Conservation (phyloP, 2,329 filamentous ascomycete genomes). For the Bisporella sp. region DNA sequence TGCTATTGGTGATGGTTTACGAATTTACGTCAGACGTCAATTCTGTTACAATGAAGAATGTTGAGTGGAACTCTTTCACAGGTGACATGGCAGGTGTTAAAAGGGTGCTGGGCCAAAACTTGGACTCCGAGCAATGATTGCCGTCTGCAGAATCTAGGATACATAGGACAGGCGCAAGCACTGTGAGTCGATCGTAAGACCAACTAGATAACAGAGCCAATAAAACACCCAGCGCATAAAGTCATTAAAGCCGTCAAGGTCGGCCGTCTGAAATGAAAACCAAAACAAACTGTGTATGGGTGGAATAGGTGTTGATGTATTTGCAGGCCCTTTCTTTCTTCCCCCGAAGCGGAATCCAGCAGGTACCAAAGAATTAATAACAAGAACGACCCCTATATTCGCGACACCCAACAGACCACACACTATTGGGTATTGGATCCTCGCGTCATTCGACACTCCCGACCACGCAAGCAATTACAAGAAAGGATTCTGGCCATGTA, state of each 20-base stretch:
- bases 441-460: constrained; percentile 26
- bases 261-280: background rate
- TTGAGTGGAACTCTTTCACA: no score
- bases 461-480: constrained; percentile 36
- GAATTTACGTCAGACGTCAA: no score
- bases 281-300: background rate
- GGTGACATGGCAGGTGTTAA: background rate
- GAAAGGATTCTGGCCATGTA: constrained; percentile 31
- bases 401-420: constrained; percentile 29
- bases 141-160: background rate
- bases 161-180: constrained; percentile 2
- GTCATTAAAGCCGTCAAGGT: background rate
- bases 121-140: constrained; percentile 1
- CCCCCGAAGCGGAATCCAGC: background rate
- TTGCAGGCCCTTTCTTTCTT: background rate
- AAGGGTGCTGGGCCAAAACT: constrained; percentile 2
- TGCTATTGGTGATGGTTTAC: no score
- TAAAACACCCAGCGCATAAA: background rate
- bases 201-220: background rate
- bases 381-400: constrained; percentile 3
- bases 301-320: constrained; percentile 3
- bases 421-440: constrained; percentile 30
- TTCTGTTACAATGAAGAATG: no score
- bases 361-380: background rate
- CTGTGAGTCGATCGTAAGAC: background rate